Evolutionary conservation across 1,284 basidiomycete genomes (phyloP).

Genomic region (Spongispora temasekensis): DNA sequence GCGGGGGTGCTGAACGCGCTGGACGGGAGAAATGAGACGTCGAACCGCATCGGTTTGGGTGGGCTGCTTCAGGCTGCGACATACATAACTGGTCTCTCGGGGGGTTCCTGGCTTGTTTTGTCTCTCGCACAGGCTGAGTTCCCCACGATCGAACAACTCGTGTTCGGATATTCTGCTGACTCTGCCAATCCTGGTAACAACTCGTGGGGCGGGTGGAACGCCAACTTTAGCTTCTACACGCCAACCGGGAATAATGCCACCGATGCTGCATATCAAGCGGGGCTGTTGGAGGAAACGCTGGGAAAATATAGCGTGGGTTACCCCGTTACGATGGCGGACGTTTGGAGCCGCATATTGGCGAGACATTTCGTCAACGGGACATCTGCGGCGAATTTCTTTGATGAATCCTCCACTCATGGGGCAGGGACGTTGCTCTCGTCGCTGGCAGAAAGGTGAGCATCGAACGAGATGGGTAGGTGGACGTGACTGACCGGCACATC

Average conservation of each 20-base stretch:
- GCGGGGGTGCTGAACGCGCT: conserved; percentile 51
- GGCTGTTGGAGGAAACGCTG: conserved; percentile 31
- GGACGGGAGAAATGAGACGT: conserved; percentile 48
- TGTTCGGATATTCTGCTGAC: conserved; percentile 37
- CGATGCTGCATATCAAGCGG: conserved; percentile 20
- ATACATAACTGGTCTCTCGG: conserved; percentile 47
- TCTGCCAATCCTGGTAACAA: conserved; percentile 14
- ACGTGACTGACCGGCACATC: conserved; percentile 3
- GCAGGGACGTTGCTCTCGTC: conserved; percentile 38
- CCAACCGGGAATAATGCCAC: conserved; percentile 20
- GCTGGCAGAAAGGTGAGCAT: conserved; percentile 34
- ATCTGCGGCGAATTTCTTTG: conserved; percentile 31
- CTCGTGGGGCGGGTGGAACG: conserved; percentile 41
- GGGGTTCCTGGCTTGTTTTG: conserved; percentile 42
- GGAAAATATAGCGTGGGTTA: conserved; percentile 35
- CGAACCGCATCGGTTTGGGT: conserved; percentile 43
- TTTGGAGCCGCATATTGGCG: conserved; percentile 36
- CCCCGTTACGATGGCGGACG: conserved; percentile 37
- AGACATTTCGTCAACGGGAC: conserved; percentile 46
- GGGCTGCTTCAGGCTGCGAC: conserved; percentile 51
- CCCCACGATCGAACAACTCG: conserved; percentile 40
- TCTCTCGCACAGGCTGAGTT: conserved; percentile 43
- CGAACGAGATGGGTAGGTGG: background rate
- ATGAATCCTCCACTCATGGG: conserved; percentile 36
- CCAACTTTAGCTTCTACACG: conserved; percentile 23